phyloP scores from a whole-genome alignment of 345 rosid species.

The Balakata baccata region DNA sequence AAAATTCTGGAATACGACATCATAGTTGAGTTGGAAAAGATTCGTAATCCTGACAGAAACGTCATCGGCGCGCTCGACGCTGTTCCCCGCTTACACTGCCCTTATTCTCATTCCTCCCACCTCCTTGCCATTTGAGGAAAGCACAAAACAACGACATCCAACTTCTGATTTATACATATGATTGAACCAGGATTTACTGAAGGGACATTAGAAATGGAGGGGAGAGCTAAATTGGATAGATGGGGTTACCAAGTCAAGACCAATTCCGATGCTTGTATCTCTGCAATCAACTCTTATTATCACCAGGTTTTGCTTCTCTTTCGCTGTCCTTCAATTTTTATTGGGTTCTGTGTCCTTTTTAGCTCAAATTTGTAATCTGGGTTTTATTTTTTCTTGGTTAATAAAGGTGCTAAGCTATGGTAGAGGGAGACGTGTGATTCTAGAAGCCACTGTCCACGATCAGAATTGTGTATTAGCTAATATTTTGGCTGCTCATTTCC shows the following conservation, averaged over 20 bases:
- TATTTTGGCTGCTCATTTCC: slow-evolving; percentile 71
- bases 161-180: too few species aligned
- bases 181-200: too few species aligned
- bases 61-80: too few species aligned
- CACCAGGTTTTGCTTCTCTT: slow-evolving; percentile 44
- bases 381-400: not conserved
- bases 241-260: slow-evolving; percentile 82
- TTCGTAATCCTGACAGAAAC: too few species aligned
- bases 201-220: slow-evolving; percentile 34
- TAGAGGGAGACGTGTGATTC: slow-evolving; percentile 55
- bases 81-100: too few species aligned
- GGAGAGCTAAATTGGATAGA: slow-evolving; percentile 45
- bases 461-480: slow-evolving; percentile 73
- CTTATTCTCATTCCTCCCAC: too few species aligned
- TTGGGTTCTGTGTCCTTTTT: not conserved
- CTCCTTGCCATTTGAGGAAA: too few species aligned
- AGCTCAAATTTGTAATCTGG: not conserved
- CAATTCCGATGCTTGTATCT: slow-evolving; percentile 58
- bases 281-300: slow-evolving; percentile 64
- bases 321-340: not conserved
- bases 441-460: slow-evolving; percentile 58
- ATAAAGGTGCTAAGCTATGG: slow-evolving; percentile 71
- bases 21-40: too few species aligned
- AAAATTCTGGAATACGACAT: too few species aligned
- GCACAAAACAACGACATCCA: too few species aligned